A percentile compares a stretch with the other conserved stretches of the same genome.
Evolutionary conservation across 2,329 filamentous ascomycete species (phyloP).

Genomic region (Berkeleyomyces basicola): DNA sequence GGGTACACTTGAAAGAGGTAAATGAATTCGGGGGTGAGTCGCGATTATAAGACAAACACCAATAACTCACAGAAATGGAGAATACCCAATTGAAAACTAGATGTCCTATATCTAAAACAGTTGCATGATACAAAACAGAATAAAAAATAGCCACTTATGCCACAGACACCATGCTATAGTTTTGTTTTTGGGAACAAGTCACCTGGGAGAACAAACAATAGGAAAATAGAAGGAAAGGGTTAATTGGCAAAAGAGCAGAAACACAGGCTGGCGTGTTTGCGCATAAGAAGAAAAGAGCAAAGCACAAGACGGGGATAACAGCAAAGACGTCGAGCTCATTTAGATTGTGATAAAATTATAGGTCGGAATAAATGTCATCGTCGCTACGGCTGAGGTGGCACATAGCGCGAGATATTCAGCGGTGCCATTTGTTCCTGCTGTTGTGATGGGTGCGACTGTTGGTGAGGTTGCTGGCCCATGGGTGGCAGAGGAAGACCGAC

Average conservation of each 20-base stretch:
- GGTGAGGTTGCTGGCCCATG: not conserved
- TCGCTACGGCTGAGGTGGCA: not conserved
- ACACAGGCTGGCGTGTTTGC: not conserved
- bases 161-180: not conserved
- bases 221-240: not conserved
- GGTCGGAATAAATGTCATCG: not conserved
- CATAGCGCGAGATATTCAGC: conserved; percentile 1
- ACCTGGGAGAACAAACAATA: not conserved
- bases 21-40: too few species aligned
- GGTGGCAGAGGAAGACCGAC: not conserved
- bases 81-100: too few species aligned
- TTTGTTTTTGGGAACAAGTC: not conserved
- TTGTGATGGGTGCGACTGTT: conserved; percentile 17
- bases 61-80: too few species aligned
- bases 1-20: too few species aligned
- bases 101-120: not conserved
- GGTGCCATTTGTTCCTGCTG: conserved; percentile 11
- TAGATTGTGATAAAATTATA: not conserved
- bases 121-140: not conserved
- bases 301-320: not conserved
- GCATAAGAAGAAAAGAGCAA: not conserved
- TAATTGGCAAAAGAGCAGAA: not conserved
- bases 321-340: not conserved
- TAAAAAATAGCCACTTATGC: not conserved
- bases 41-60: too few species aligned